Conservation (phyloP, 2,329 filamentous ascomycete genomes). For the Aspergillus tubingensis region DNA sequence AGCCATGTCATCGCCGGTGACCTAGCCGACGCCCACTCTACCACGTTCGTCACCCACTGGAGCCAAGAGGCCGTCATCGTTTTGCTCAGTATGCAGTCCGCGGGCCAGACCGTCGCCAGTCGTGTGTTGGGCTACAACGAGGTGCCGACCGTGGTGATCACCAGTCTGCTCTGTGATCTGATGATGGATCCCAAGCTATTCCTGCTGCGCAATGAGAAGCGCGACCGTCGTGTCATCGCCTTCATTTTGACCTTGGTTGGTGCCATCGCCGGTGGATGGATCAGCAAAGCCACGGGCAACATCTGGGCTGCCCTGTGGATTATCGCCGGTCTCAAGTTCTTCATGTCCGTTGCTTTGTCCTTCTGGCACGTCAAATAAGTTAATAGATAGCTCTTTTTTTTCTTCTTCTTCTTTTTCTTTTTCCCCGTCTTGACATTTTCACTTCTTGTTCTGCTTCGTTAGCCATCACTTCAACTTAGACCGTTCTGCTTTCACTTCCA, state of each 20-base stretch:
- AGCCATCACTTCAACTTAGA: too few species aligned
- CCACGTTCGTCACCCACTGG: conserved; percentile 18
- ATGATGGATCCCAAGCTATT: conserved; percentile 33
- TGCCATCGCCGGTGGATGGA: conserved; percentile 32
- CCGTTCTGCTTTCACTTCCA: too few species aligned
- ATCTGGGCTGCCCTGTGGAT: conserved; percentile 30
- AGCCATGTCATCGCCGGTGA: conserved; percentile 26
- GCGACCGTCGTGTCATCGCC: conserved; percentile 30
- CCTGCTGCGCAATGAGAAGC: conserved; percentile 29
- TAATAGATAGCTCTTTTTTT: neutral
- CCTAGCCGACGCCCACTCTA: neutral
- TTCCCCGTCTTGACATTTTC: neutral
- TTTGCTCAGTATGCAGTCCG: conserved; percentile 34
- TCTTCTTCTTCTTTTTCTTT: neutral
- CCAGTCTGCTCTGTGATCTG: conserved; percentile 35
- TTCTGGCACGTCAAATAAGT: conserved; percentile 19
- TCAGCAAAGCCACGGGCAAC: conserved; percentile 28
- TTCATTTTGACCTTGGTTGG: conserved; percentile 30
- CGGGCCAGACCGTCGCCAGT: conserved; percentile 34
- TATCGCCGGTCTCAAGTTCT: conserved; percentile 26
- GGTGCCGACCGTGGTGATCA: conserved; percentile 38
- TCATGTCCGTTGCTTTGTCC: conserved; percentile 23
- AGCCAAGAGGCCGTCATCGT: conserved; percentile 32
- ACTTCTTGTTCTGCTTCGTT: too few species aligned
- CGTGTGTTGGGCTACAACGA: conserved; percentile 32